Evolutionary conservation across 2,329 filamentous ascomycete species (phyloP), one percentile per base, ranked within the genome.

Genomic region (Cercospora canescens): DNA sequence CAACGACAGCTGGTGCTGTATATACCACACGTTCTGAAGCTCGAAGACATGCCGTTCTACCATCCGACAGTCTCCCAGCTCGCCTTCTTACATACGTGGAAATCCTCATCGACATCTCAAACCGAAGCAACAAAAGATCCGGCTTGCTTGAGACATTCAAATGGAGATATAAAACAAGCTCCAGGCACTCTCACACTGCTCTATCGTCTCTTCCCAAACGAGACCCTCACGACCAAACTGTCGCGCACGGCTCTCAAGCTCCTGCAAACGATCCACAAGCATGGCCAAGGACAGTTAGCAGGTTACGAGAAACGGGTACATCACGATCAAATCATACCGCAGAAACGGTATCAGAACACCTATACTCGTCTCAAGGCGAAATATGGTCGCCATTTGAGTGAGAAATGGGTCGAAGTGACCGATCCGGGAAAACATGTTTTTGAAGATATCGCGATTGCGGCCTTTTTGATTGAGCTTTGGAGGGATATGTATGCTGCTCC

Each of bases 381-480:
- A 72, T 93, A 98, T 76, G 93, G 92, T 0, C 85, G 87, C 21
- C 74, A 79, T 1, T 81, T 99, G 12, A 89, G 93, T 14, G 79
- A 86, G n/a, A 81, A 79, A 1, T 99, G 94, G 95, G 89, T 88
- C 14, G 95, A 98, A 80, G 86, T 86, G 60, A 98, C 94, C 0
- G 93, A 96, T 75, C 92, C 94, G 0, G 83, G 83, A 16, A 99
- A 98, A 77, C 94, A 98, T 75, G 93, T 98, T 2, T 98, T 97
- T 78, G 95, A 99, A 76, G 94, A 98, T 76, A 81, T 99, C 21
- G 87, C 88, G 4, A 97, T 99, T 68, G 91, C 94, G 0, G 91
- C 94, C 0, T 99, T 97, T 73, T 82, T 98, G 60, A 92, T 98
- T 28, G 94, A 97, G 81, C 81, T 98, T 2, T 99, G 95, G 95